phyloP scores from a whole-genome alignment of 768 basidiomycete genomes.

The Leucosporidium scottii region DNA sequence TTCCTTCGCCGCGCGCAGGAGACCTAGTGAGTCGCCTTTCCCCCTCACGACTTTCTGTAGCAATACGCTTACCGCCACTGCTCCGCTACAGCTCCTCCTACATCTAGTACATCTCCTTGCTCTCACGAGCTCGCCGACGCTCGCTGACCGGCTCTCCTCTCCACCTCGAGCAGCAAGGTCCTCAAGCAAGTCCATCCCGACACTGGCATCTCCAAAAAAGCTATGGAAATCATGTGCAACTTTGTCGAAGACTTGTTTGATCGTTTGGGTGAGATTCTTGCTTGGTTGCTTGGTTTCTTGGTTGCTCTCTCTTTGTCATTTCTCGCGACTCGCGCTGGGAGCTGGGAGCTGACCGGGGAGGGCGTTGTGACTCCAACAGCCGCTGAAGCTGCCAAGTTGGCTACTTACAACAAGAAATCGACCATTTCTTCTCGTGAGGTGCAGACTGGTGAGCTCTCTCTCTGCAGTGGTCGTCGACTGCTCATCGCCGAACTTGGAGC shows the following conservation, averaged over 20 bases:
- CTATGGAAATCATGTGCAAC: conserved; percentile 48
- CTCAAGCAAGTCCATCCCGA: conserved; percentile 97
- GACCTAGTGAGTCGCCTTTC: too few species aligned
- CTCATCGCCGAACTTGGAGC: too few species aligned
- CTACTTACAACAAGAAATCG: conserved; percentile 93
- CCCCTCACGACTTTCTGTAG: too few species aligned
- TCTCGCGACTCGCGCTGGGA: too few species aligned
- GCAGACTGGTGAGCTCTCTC: conserved; percentile 53
- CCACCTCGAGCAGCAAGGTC: conserved; percentile 53
- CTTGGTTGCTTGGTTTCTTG: too few species aligned
- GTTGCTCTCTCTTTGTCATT: too few species aligned
- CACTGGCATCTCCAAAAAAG: conserved; percentile 97
- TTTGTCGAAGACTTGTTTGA: not conserved
- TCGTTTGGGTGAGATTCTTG: not conserved
- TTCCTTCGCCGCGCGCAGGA: too few species aligned
- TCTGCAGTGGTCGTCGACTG: too few species aligned
- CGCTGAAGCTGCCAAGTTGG: conserved; percentile 57
- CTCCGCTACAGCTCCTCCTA: conserved; percentile 26
- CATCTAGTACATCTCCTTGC: conserved; percentile 26
- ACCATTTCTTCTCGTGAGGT: conserved; percentile 98
- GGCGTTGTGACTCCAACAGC: conserved; percentile 45
- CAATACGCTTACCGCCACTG: too few species aligned
- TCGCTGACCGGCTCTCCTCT: too few species aligned
- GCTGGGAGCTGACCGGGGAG: too few species aligned
- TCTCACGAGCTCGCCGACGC: too few species aligned